Conservation (phyloP, 352 stramenopile genomes). For the Pythium periplocum region DNA sequence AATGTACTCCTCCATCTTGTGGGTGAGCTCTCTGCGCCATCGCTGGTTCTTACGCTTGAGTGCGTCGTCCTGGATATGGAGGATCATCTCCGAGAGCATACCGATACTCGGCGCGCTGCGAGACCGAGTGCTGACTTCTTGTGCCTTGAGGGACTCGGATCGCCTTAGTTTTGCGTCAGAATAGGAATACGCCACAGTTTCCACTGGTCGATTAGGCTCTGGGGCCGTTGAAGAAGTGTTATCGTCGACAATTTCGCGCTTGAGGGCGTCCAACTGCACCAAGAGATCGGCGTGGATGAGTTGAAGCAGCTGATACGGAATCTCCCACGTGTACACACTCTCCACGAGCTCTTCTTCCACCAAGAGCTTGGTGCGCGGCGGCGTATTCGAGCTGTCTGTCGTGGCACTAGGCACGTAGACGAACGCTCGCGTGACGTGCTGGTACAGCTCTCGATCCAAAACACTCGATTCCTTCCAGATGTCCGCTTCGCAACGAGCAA, state of each 20-base stretch:
- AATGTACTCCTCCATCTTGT: constrained; percentile 79
- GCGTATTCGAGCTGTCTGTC: constrained; percentile 1
- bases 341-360: constrained; percentile 85
- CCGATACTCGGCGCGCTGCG: constrained; percentile 40
- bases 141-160: too few species aligned
- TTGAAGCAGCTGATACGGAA: constrained; percentile 81
- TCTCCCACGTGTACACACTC: constrained; percentile 86
- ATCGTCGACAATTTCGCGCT: constrained; percentile 38
- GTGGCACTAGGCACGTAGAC: constrained; percentile 17
- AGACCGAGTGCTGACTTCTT: not conserved
- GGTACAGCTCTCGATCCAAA: constrained; percentile 26
- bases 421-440: constrained; percentile 73
- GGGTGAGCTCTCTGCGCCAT: constrained; percentile 67
- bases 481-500: constrained; percentile 70
- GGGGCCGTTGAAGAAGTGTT: not conserved
- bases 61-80: constrained; percentile 79
- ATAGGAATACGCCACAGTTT: not conserved
- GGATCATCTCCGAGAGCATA: constrained; percentile 85
- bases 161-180: too few species aligned
- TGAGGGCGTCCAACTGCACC: constrained; percentile 60
- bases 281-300: constrained; percentile 71
- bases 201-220: not conserved
- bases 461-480: constrained; percentile 38
- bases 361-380: constrained; percentile 45
- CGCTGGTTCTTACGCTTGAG: constrained; percentile 77